Evolutionary conservation across 768 basidiomycete genomes (phyloP).

Genomic region (Calvatia gigantea): DNA sequence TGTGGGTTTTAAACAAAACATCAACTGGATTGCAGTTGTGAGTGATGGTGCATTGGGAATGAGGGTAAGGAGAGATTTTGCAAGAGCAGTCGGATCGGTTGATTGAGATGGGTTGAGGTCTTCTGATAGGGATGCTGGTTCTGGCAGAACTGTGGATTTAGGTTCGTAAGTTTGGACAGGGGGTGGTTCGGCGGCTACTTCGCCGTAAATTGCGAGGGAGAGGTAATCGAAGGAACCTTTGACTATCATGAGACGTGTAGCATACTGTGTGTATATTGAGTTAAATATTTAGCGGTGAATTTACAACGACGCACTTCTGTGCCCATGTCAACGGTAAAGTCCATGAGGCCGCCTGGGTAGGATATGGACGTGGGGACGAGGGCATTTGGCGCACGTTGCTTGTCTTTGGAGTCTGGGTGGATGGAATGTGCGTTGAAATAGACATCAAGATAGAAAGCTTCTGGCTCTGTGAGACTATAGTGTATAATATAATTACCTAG

Average conservation of each 20-base stretch:
- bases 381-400: conserved; percentile 64
- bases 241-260: conserved; percentile 77
- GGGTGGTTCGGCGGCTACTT: conserved; percentile 46
- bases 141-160: conserved; percentile 29
- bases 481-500: conserved; percentile 12
- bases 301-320: conserved; percentile 44
- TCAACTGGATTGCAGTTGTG: conserved; percentile 61
- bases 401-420: conserved; percentile 46
- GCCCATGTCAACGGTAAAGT: conserved; percentile 71
- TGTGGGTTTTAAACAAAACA: conserved; percentile 77
- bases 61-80: conserved; percentile 55
- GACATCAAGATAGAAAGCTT: conserved; percentile 69
- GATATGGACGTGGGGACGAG: conserved; percentile 69
- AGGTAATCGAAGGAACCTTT: conserved; percentile 68
- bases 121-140: conserved; percentile 39
- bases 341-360: conserved; percentile 64
- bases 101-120: conserved; percentile 59
- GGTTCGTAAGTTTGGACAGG: conserved; percentile 40
- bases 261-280: conserved; percentile 39
- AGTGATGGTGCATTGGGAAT: conserved; percentile 64
- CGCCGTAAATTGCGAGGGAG: conserved; percentile 62
- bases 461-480: conserved; percentile 63
- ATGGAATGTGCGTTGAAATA: conserved; percentile 71
- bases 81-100: conserved; percentile 57
- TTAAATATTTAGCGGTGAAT: background rate